Evolutionary conservation across 2,329 filamentous ascomycete genomes (phyloP).

Genomic region (Teratosphaeriaceae sp.): DNA sequence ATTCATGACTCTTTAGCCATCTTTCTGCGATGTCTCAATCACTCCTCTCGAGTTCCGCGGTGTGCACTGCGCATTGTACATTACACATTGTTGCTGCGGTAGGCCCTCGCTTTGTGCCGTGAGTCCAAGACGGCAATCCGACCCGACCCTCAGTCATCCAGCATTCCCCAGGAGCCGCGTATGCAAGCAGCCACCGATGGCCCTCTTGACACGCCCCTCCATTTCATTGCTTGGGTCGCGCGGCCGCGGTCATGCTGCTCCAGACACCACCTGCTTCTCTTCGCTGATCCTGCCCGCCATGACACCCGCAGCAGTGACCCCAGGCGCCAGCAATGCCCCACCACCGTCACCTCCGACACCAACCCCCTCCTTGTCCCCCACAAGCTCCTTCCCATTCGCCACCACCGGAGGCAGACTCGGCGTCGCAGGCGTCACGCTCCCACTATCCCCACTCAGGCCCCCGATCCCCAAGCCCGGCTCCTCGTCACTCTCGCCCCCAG

Average conservation of each 20-base stretch:
- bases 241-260: background rate
- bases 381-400: background rate
- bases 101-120: background rate
- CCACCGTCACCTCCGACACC: background rate
- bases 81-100: constrained; percentile 1
- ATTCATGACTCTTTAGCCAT: background rate
- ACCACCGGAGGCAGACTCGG: background rate
- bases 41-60: background rate
- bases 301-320: background rate
- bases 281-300: constrained; percentile 1
- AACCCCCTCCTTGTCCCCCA: background rate
- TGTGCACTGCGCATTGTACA: background rate
- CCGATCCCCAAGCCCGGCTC: constrained; percentile 1
- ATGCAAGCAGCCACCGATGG: too few species aligned
- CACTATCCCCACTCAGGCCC: background rate
- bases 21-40: background rate
- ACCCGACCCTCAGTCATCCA: too few species aligned
- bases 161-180: too few species aligned
- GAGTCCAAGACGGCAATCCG: background rate
- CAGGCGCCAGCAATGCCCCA: background rate
- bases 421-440: constrained; percentile 4
- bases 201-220: too few species aligned
- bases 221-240: background rate
- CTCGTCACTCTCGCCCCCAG: background rate
- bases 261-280: constrained; percentile 7